A percentile compares a stretch with the other conserved stretches of the same genome.
These are phyloP conservation scores for Sporothrix curviconia DNA, from an alignment of 2,329 filamentous ascomycete species.

Conservation along the genomic window DNA sequence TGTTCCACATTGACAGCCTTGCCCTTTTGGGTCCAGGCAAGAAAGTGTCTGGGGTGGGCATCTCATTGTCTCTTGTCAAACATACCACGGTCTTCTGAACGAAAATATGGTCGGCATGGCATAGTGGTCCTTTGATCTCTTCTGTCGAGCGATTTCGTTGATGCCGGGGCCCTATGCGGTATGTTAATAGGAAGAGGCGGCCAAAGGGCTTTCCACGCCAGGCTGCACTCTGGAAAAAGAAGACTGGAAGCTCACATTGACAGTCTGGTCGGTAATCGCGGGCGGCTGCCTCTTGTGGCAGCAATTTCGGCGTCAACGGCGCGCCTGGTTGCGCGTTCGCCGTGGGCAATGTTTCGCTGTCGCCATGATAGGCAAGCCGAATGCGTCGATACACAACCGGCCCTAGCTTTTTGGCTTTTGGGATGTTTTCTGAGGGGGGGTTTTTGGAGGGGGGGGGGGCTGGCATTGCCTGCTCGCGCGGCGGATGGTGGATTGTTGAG, in stretches of 20 bases:
- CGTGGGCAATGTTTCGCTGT: conserved; percentile 2
- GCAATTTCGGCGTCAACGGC: conserved; percentile 38
- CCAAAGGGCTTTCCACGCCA: too few relatives aligned
- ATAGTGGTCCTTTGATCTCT: conserved; percentile 76
- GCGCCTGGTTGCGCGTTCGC: background rate
- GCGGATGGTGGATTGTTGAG: too few relatives aligned
- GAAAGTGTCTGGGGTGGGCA: background rate
- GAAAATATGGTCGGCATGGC: conserved; percentile 80
- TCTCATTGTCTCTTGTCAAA: conserved; percentile 17
- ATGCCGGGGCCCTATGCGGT: conserved; percentile 69
- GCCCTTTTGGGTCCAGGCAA: background rate
- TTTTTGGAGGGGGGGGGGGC: too few relatives aligned
- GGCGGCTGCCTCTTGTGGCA: conserved; percentile 55
- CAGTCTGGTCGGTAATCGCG: conserved; percentile 51
- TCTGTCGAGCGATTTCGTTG: conserved; percentile 70
- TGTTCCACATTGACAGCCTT: background rate
- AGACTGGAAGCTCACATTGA: conserved; percentile 39
- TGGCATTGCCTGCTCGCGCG: too few relatives aligned
- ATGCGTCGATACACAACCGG: background rate
- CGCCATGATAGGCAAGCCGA: conserved; percentile 5
- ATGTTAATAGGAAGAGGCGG: conserved; percentile 15
- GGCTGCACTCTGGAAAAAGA: too few relatives aligned
- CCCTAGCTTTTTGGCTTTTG: too few relatives aligned
- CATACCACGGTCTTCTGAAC: conserved; percentile 80
- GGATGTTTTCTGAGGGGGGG: too few relatives aligned